Conservation (phyloP, 768 basidiomycete species). For the Hygrophorus pudorinus region DNA sequence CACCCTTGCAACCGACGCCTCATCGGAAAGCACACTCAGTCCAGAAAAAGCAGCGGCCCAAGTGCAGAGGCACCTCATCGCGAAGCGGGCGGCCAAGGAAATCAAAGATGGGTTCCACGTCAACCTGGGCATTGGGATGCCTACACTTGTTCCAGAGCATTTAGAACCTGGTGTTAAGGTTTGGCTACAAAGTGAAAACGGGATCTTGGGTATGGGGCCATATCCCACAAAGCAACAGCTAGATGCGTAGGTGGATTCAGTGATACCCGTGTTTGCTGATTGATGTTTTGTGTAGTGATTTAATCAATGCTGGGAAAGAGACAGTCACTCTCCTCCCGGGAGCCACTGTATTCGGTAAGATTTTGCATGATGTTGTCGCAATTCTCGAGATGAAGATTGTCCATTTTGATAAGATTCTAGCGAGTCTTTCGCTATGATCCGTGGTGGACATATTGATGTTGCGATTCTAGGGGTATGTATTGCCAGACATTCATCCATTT, state of each 20-base stretch:
- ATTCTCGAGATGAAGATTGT: conserved; percentile 5
- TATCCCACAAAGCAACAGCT: conserved; percentile 74
- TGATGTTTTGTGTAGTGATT: conserved; percentile 41
- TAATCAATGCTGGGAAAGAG: conserved; percentile 94
- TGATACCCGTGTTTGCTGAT: conserved; percentile 2
- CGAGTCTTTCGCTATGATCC: conserved; percentile 97
- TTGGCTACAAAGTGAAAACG: conserved; percentile 91
- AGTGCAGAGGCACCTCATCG: conserved; percentile 63
- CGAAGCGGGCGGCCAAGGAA: conserved; percentile 81
- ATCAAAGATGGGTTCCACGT: conserved; percentile 83
- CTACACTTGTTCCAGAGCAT: conserved; percentile 78
- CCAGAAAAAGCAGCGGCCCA: conserved; percentile 45
- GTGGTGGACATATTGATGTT: conserved; percentile 91
- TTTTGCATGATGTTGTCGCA: not conserved
- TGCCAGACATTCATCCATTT: conserved; percentile 1
- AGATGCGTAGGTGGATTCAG: conserved; percentile 51
- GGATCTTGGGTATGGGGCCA: conserved; percentile 85
- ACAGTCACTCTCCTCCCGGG: conserved; percentile 89
- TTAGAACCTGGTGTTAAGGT: conserved; percentile 64
- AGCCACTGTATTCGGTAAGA: conserved; percentile 79
- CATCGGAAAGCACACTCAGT: conserved; percentile 19
- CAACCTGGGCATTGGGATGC: conserved; percentile 88
- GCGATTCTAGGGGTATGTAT: conserved; percentile 79
- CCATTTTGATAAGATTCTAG: conserved; percentile 50
- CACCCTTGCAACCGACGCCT: conserved; percentile 50